Evolutionary conservation across 192 early-diverging fungal species (phyloP), one percentile per base, ranked within the genome.

Genomic region (Dispira simplex): DNA sequence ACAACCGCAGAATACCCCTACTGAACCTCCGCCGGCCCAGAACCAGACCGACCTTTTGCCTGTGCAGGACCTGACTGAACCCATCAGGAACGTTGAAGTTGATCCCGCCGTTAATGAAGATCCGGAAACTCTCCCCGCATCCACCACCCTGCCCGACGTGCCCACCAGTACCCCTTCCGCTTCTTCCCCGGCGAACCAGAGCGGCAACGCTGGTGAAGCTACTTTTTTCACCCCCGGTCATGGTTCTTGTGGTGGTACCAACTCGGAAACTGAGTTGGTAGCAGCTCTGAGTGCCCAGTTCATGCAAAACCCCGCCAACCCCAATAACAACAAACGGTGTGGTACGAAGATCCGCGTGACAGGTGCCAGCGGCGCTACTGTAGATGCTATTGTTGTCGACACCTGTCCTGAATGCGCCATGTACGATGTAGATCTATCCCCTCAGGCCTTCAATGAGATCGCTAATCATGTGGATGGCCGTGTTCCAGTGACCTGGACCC

Each of bases 381-480:
- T 79, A 23, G 65, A 59, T 23, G 82, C 76, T 46, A 80, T 64
- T 44, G 74, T 81, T 20, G 71, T 79, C 11, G 81, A 83, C 59
- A 78, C 71, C 13, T 83, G 82, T 32, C 69, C 69, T 8, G 65
- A 52, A 11, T 83, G 81, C 44, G n/a, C 58, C 0, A 48, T 49
- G 3, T 73, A 74, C 3, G 67, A 63, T 21, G 60, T 83, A 23
- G 79, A 83, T 44, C 69, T 81, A 18, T 73, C 74, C 8, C 74
- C 75, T 20, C 62, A 68, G 0, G 77, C 81, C 0, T 83, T 79
- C 46, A 46, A 56, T 6, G 51, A 65, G 21, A 72, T 77, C 28
- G 75, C 70, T 3, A 65, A 64, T 5, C 63, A 54, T 14, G 47
- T 56, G 12, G 71, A 46, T 11, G 69, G 69, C 43, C 67, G 70